Evolutionary conservation across 306 rosid genomes (phyloP).

Genomic region (Cicer judaicum): DNA sequence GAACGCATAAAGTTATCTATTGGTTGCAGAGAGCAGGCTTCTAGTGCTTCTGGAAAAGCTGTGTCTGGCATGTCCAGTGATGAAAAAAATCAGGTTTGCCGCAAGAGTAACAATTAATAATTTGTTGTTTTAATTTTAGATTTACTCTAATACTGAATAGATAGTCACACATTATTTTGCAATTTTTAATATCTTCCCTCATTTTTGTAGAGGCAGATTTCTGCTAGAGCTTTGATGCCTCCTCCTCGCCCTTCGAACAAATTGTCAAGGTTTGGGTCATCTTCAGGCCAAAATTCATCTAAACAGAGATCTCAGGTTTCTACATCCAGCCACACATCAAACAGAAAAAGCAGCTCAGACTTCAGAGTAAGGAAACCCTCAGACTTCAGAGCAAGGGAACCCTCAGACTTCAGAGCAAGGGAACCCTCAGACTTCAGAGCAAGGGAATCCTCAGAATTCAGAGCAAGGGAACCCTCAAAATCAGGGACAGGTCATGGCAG

Average conservation of each 20-base stretch:
- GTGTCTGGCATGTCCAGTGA: slow-evolving; percentile 97
- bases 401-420: slow-evolving; percentile 43
- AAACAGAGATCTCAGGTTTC: slow-evolving; percentile 58
- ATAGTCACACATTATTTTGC: not conserved
- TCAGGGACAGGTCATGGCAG: slow-evolving; percentile 81
- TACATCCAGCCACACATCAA: slow-evolving; percentile 73
- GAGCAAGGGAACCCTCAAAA: slow-evolving; percentile 69
- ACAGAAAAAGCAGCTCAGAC: slow-evolving; percentile 70
- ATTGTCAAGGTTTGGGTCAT: slow-evolving; percentile 70
- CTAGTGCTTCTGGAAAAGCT: slow-evolving; percentile 98
- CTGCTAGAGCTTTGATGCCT: slow-evolving; percentile 96
- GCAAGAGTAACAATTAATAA: slow-evolving; percentile 17
- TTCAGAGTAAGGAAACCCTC: slow-evolving; percentile 65
- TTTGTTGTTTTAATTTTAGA: slow-evolving; percentile 34
- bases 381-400: slow-evolving; percentile 49
- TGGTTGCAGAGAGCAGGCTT: slow-evolving; percentile 91
- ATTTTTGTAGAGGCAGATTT: slow-evolving; percentile 76
- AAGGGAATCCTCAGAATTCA: slow-evolving; percentile 69
- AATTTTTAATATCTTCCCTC: slow-evolving; percentile 39
- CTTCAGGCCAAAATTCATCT: slow-evolving; percentile 71
- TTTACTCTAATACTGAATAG: slow-evolving; percentile 1
- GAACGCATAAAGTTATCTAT: slow-evolving; percentile 2
- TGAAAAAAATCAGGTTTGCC: slow-evolving; percentile 86
- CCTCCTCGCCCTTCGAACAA: slow-evolving; percentile 85
- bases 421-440: slow-evolving; percentile 53